A percentile compares a stretch with the other conserved stretches of the same genome.
Evolutionary conservation across 169 alveolate genomes (phyloP).

Genomic region (Eimeria brunetti): DNA sequence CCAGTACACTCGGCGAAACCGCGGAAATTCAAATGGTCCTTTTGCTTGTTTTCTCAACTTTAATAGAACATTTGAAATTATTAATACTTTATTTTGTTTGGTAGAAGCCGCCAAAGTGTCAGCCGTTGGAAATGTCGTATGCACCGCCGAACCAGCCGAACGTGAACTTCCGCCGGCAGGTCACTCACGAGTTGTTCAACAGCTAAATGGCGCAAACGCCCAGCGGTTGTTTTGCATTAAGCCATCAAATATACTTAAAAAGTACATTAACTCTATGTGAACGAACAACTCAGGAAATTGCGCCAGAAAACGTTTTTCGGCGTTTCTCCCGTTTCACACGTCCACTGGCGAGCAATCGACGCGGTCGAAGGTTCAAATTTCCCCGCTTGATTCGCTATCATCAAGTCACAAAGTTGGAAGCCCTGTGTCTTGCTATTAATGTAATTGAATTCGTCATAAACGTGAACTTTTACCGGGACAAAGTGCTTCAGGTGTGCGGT

Average conservation of each 20-base stretch:
- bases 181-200: neutral
- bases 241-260: neutral
- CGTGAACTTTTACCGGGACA: too few species aligned
- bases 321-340: neutral
- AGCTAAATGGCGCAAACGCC: neutral
- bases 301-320: neutral
- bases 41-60: neutral
- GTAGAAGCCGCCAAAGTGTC: neutral
- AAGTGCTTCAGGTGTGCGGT: neutral
- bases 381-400: neutral
- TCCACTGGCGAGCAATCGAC: neutral
- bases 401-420: neutral
- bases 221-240: neutral
- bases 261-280: neutral
- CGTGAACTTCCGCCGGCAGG: neutral
- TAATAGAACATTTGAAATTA: neutral
- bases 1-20: conserved; percentile 17
- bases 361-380: neutral
- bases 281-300: neutral
- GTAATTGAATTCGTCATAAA: too few species aligned
- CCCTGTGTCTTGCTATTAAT: neutral
- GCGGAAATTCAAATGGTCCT: neutral
- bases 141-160: neutral
- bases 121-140: neutral
- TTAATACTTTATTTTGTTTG: neutral